Evolutionary conservation across 1,139 yeast genomes (phyloP), one percentile per base, ranked within the genome.

Genomic region (Geotrichum restrictum): DNA sequence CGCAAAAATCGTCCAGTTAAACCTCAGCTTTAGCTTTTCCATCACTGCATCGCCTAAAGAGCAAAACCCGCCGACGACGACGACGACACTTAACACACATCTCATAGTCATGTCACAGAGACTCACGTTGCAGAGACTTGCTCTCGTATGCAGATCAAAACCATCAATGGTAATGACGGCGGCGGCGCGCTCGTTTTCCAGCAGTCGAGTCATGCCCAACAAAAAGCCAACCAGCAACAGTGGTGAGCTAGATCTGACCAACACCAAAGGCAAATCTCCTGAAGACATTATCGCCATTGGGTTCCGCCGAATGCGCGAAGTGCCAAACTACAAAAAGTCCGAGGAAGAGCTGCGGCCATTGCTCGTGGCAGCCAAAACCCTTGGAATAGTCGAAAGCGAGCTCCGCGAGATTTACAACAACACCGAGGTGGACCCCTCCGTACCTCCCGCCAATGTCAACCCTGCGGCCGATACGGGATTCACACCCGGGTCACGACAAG

Each of bases 211-310:
- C 36, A 14, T 4, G 11, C 24, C 19, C 21, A 46, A 37, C 45
- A 41, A 45, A n/a, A 31, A 36, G 21, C 38, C 43, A n/a, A n/a
- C n/a, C n/a, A n/a, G n/a, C 33, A 32, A 41, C 13, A 24, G 29
- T 8, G 29, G 8, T 5, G 8, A 24, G 29, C 49, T 54, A 19
- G 54, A 48, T 47, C 49, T 48, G 32, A 24, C 48, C 49, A 42
- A 44, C 36, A 43, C 51, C 38, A 48, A 53, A 10, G 48, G 45
- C 29, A 19, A 29, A 32, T 42, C 54, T 40, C 63, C 59, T 5
- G 57, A 62, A 45, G 65, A 66, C 42, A 63, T 68, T 39, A 61
- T 69, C 33, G 57, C 62, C 29, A 56, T 60, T 51, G 72, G 72
- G 3, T 68, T 69, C 59, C 59, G 65, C 55, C 60, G 64, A 33